phyloP scores from a whole-genome alignment of 2,329 filamentous ascomycete species.

The Trichocomaceae sp. region DNA sequence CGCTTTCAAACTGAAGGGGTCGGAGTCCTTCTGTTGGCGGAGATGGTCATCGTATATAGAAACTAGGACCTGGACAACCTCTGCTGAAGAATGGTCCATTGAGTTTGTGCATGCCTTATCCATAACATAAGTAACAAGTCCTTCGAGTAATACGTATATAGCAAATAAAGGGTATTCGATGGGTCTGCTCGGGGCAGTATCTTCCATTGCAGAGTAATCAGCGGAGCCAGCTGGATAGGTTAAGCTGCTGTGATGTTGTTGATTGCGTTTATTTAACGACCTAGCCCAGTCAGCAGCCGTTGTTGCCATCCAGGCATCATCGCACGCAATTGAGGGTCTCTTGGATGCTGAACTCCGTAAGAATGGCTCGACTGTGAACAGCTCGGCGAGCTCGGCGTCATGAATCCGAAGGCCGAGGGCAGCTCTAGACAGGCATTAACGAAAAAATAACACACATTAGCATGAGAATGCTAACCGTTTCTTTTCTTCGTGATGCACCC shows the following conservation, averaged over 20 bases:
- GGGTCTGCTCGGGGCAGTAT: background rate
- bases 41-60: constrained; percentile 2
- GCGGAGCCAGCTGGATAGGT: too few relatives aligned
- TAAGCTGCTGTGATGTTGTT: too few relatives aligned
- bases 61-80: background rate
- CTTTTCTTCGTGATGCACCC: constrained; percentile 6
- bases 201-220: too few relatives aligned
- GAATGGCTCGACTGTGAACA: constrained; percentile 19
- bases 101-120: too few relatives aligned
- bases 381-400: constrained; percentile 24
- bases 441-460: background rate
- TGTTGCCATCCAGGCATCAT: constrained; percentile 1
- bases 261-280: too few relatives aligned
- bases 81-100: background rate
- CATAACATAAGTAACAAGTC: background rate
- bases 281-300: constrained; percentile 1
- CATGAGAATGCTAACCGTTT: background rate
- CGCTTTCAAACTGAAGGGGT: constrained; percentile 22
- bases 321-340: background rate
- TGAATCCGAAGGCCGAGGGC: constrained; percentile 20
- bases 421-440: background rate
- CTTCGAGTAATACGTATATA: background rate
- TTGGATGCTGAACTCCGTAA: constrained; percentile 12
- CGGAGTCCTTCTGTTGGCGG: constrained; percentile 16
- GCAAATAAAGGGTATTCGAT: background rate